Base-by-base conservation (phyloP, 2,329 filamentous ascomycete species). In the Cytospora chrysosperma region DNA sequence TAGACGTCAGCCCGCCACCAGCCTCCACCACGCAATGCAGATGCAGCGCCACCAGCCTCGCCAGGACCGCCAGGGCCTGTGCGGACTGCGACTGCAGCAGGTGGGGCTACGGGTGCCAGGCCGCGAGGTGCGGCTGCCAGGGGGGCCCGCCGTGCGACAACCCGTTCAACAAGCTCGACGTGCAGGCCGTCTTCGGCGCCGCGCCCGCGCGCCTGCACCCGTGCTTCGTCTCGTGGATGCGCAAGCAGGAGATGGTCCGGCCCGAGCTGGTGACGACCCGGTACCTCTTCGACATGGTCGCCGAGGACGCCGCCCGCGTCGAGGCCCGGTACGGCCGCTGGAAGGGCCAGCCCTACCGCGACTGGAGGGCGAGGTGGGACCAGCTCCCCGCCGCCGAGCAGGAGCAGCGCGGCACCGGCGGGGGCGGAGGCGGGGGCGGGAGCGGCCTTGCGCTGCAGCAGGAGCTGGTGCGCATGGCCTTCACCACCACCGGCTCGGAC, bases 361-460 rank as follows among this genome's bases (percentile, higher is more conserved):
- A 56, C 32, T 65, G 64, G 64, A 56, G 28, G 43, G 4, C 52
- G 15, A 59, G 54, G 21, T 65, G 64, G 61, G 61, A 65, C 19
- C 40, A 43, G 12, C 56, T 63, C 30, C 21, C 56, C 12, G 30
- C 26, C 24, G 5, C 30, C 4, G 57, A 61, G 27, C 61, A 32
- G 40, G n/a, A 65, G 37, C 19, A 8, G 15, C 17, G 15, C 19
- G 37, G n/a, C 4, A n/a, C 4, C 4, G 15, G 5, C 47, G 28
- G 32, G 17, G 19, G n/a, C 34, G 15, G 17, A 34, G 24, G 43
- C n/a, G 21, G n/a, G 34, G 19, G 47, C 2, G n/a, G 10, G 27
- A 12, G 32, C n/a, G 56, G 51, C 4, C 21, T 56, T 17, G 47
- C 3, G 19, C 56, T 63, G 43, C 61, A 53, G 37, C 63, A 63